A percentile compares a stretch with the other conserved stretches of the same genome.
Conservation (phyloP, 495 filamentous ascomycete species). For the Sordaria brevicollis region DNA sequence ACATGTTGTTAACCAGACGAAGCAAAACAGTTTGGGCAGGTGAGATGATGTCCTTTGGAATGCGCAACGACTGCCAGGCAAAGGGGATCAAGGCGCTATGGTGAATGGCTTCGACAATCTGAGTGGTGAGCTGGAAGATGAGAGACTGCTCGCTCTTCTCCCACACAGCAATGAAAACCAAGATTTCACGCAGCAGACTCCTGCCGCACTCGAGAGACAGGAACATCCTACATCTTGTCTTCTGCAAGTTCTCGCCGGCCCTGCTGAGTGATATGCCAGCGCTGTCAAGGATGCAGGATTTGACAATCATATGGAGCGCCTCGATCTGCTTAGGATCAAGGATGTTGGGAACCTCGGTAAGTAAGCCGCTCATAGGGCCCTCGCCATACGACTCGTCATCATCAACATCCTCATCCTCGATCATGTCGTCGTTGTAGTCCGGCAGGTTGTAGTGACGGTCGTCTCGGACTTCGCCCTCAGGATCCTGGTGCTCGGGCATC, state of each 20-base stretch:
- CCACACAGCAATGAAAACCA: slow-evolving; percentile 96
- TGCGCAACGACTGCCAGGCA: slow-evolving; percentile 80
- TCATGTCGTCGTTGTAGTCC: slow-evolving; percentile 36
- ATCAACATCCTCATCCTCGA: slow-evolving; percentile 65
- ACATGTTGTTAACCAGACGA: slow-evolving; percentile 80
- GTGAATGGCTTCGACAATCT: slow-evolving; percentile 87
- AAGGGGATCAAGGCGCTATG: slow-evolving; percentile 80
- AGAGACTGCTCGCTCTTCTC: slow-evolving; percentile 82
- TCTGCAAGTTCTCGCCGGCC: slow-evolving; percentile 65
- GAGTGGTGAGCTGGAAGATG: slow-evolving; percentile 90
- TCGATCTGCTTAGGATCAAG: slow-evolving; percentile 89
- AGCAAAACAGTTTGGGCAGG: slow-evolving; percentile 88
- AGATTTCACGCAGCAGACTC: slow-evolving; percentile 76
- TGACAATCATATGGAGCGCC: slow-evolving; percentile 87
- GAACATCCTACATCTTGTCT: slow-evolving; percentile 76
- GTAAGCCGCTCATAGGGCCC: slow-evolving; percentile 71
- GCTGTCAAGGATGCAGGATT: slow-evolving; percentile 73
- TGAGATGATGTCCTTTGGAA: slow-evolving; percentile 90
- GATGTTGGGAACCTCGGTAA: slow-evolving; percentile 91
- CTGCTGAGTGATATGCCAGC: slow-evolving; percentile 42
- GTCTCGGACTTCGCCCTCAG: slow-evolving; percentile 36
- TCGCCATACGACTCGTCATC: slow-evolving; percentile 76
- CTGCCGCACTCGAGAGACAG: slow-evolving; percentile 77
- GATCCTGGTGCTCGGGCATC: slow-evolving; percentile 35
- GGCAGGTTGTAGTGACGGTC: slow-evolving; percentile 22